Evolutionary conservation across 371 early-diverging fungal genomes (phyloP), one percentile per base, ranked within the genome.

Genomic region (Sporodiniella umbellata): DNA sequence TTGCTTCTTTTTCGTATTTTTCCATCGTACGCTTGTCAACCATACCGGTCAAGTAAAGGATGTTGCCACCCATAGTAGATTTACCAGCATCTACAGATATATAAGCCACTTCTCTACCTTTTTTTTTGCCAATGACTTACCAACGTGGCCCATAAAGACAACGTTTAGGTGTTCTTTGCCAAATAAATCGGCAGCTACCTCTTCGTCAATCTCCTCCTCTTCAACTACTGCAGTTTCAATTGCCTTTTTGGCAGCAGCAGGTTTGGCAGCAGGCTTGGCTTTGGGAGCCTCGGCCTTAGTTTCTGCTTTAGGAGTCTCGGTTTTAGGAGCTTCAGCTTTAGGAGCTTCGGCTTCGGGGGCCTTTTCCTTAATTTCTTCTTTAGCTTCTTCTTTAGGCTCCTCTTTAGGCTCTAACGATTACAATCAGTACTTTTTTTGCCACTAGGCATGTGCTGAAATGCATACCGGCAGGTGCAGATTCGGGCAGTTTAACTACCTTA

Each of bases 91-190:
- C 99, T 83, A 54, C 11, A 35, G 8, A 38, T 46, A 18, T 15
- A 60, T 47, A 60, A 56, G 56, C 54, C 55, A 54, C 59, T 22
- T 4, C 12, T 45, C 11, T 10, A 44, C 33, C 17, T 21, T 21
- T 26, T 39, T 35, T 26, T 33, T 39, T 40, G 25, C 14, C 22
- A 3, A 39, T 26, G 44, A 55, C 62, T 58, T 60, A 83, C 83
- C 84, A 64, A 99, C 99, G 84, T 99, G 99, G 39, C 99, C 99
- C 62, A 99, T 98, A 70, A 99, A 99, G 35, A 99, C 92, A 64
- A 99, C 86, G 71, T 95, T 97, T 33, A 95, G 48, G 72, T 93
- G 91, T 63, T 95, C 95, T 72, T 95, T 98, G 60, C 83, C 81
- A 45, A 78, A 89, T 37, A 88, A 68, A 68, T 89, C 89, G 51